A percentile compares a stretch with the other conserved stretches of the same genome.
Conservation (phyloP, 495 filamentous ascomycete species). For the Rhizodiscina lignyota region DNA sequence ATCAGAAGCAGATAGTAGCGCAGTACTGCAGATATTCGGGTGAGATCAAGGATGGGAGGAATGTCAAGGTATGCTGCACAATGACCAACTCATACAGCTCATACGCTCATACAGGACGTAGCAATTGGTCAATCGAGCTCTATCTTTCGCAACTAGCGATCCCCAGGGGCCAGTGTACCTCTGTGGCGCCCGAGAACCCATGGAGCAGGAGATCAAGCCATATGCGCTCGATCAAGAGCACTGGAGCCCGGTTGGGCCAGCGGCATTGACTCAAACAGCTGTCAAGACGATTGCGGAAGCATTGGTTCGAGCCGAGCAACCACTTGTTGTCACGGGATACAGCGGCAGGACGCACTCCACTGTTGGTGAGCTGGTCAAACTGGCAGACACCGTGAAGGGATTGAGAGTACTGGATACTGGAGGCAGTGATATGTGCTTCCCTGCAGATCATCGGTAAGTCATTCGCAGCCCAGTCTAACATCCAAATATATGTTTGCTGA, state of each 20-base stretch:
- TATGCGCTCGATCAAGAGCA: conserved; percentile 55
- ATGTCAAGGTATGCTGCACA: conserved; percentile 44
- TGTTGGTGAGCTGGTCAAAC: conserved; percentile 52
- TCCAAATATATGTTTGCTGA: neutral
- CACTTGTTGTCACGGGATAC: conserved; percentile 72
- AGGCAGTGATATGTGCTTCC: conserved; percentile 93
- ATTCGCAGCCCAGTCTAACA: neutral
- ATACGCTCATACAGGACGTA: conserved; percentile 2
- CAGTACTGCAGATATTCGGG: conserved; percentile 91
- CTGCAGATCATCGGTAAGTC: conserved; percentile 45
- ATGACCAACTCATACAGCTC: too few relatives aligned
- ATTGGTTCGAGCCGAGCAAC: conserved; percentile 54
- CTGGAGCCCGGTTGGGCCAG: conserved; percentile 62
- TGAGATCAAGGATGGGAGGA: conserved; percentile 81
- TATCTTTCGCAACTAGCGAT: conserved; percentile 70
- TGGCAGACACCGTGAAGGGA: conserved; percentile 65
- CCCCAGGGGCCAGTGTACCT: conserved; percentile 82
- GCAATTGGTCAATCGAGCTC: conserved; percentile 81
- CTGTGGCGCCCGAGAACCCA: conserved; percentile 67
- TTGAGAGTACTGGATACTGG: conserved; percentile 77
- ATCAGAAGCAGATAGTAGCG: conserved; percentile 78
- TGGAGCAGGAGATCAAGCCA: conserved; percentile 81
- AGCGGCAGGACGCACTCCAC: conserved; percentile 57
- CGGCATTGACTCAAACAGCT: conserved; percentile 51
- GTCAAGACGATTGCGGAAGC: conserved; percentile 53